Conservation (phyloP, 768 basidiomycete genomes). For the Chalciporus pseudorubinellus region DNA sequence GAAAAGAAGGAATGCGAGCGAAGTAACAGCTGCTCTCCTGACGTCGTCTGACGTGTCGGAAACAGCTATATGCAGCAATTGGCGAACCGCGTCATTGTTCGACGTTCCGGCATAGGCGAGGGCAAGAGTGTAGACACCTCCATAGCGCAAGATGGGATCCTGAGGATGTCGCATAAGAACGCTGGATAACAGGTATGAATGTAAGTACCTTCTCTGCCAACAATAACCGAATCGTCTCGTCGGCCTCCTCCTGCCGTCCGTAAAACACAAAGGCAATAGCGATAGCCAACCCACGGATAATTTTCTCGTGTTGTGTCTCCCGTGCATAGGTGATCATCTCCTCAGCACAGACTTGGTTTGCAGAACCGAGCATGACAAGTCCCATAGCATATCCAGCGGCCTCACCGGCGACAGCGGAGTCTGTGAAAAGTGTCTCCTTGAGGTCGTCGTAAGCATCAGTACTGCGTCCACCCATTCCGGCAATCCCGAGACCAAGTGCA, state of each 20-base stretch:
- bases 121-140: conserved; percentile 95
- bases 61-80: conserved; percentile 92
- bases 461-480: conserved; percentile 90
- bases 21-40: conserved; percentile 92
- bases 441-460: conserved; percentile 89
- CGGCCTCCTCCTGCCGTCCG: conserved; percentile 89
- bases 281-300: conserved; percentile 92
- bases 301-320: conserved; percentile 99
- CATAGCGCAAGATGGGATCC: conserved; percentile 97
- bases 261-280: conserved; percentile 93
- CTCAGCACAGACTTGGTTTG: conserved; percentile 69
- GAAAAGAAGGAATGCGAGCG: conserved; percentile 94
- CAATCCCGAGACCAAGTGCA: conserved; percentile 93
- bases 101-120: conserved; percentile 96
- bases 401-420: conserved; percentile 95
- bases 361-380: conserved; percentile 96
- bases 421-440: conserved; percentile 84
- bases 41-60: conserved; percentile 99
- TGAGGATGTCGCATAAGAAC: conserved; percentile 31
- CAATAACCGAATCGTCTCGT: conserved; percentile 73
- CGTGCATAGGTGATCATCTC: conserved; percentile 97
- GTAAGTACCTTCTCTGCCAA: conserved; percentile 77
- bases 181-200: neutral
- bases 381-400: conserved; percentile 98
- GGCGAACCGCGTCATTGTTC: conserved; percentile 89